Percentiles rank a stretch among this genome's conserved stretches.
These are phyloP conservation scores for Cyclotella sp. DNA, from an alignment of 108 stramenopile species.

Conservation along the genomic window DNA sequence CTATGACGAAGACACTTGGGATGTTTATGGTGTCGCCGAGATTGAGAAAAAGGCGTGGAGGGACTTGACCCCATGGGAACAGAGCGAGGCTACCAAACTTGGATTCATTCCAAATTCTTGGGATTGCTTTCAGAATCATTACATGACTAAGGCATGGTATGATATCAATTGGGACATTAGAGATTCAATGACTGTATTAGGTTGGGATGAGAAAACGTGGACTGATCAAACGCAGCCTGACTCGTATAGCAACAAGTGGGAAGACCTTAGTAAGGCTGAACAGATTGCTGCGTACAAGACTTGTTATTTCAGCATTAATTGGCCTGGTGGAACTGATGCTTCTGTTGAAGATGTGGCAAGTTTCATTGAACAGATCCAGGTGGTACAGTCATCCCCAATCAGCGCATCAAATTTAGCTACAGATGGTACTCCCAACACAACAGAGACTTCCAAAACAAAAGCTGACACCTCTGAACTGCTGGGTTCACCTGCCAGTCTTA, in stretches of 20 bases:
- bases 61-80: slow-evolving; percentile 35
- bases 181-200: slow-evolving; percentile 35
- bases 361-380: background rate
- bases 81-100: slow-evolving; percentile 32
- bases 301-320: slow-evolving; percentile 53
- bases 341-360: background rate
- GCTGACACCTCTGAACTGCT: too few species aligned
- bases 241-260: slow-evolving; percentile 35
- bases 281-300: slow-evolving; percentile 22
- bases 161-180: slow-evolving; percentile 34
- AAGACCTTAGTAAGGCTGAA: slow-evolving; percentile 20
- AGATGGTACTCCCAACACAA: too few species aligned
- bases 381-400: background rate
- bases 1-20: slow-evolving; percentile 49
- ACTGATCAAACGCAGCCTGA: background rate
- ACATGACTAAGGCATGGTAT: slow-evolving; percentile 40
- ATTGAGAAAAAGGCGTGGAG: slow-evolving; percentile 42
- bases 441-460: too few species aligned
- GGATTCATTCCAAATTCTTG: slow-evolving; percentile 52
- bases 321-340: slow-evolving; percentile 34
- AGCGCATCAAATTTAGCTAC: too few species aligned
- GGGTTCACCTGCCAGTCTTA: too few species aligned
- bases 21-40: slow-evolving; percentile 32
- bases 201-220: slow-evolving; percentile 33
- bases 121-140: slow-evolving; percentile 69